Conservation (phyloP, 2,329 filamentous ascomycete species). For the Beauveria rudraprayagi region DNA sequence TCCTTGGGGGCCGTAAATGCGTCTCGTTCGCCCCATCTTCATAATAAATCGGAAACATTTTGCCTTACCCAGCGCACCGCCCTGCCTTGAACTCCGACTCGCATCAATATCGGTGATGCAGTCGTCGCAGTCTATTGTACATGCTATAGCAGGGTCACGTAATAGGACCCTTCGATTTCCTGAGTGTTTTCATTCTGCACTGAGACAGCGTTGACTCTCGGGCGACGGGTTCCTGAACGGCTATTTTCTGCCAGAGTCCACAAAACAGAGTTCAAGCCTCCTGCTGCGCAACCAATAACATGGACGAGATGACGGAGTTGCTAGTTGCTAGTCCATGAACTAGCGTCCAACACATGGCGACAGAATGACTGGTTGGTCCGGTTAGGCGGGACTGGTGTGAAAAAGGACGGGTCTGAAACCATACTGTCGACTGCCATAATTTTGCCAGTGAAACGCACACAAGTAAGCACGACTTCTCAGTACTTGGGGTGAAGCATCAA, state of each 20-base stretch:
- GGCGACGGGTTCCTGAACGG: neutral
- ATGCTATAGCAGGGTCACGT: neutral
- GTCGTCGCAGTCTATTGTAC: neutral
- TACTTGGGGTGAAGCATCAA: too few relatives aligned
- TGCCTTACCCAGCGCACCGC: neutral
- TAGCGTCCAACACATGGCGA: neutral
- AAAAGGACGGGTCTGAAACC: too few relatives aligned
- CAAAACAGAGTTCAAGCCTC: slow-evolving; percentile 8
- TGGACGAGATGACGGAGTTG: neutral
- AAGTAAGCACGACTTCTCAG: too few relatives aligned
- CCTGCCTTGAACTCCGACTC: neutral
- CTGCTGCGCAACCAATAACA: neutral
- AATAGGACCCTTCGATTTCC: neutral
- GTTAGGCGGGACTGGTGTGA: too few relatives aligned
- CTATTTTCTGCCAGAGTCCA: neutral
- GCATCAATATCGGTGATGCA: neutral
- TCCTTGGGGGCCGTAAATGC: neutral
- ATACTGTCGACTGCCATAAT: too few relatives aligned
- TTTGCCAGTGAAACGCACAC: too few relatives aligned
- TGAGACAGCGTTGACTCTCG: neutral
- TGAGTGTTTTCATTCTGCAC: too few relatives aligned
- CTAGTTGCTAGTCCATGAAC: neutral
- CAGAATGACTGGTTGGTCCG: neutral
- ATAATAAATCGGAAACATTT: neutral
- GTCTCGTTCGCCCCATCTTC: neutral